Conservation (phyloP, 1,139 yeast genomes). For the Chernovozyma sophiae-reginae region DNA sequence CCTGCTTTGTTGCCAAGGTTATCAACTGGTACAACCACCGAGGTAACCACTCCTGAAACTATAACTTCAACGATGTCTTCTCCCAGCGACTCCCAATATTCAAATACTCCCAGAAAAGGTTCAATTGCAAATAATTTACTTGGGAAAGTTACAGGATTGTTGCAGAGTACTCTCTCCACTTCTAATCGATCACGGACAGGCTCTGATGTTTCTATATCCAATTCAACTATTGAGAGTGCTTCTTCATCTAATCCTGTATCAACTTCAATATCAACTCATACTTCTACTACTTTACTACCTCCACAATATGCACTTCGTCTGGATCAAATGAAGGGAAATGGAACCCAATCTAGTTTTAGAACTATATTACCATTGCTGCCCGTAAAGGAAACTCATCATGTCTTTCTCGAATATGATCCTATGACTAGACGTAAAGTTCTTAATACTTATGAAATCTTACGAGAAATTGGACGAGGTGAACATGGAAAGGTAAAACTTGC, state of each 20-base stretch:
- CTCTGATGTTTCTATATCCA: not conserved
- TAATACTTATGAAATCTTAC: conserved; percentile 84
- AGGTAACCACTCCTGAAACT: conserved; percentile 13
- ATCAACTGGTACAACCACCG: conserved; percentile 11
- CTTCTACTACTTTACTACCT: not conserved
- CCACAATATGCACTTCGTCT: not conserved
- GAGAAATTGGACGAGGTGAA: conserved; percentile 91
- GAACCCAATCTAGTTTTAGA: not conserved
- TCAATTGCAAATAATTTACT: conserved; percentile 15
- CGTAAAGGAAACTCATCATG: conserved; percentile 82
- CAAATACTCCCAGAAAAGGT: conserved; percentile 1
- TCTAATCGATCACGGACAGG: conserved; percentile 1
- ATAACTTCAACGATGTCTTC: conserved; percentile 13
- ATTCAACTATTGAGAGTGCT: not conserved
- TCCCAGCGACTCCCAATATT: conserved; percentile 11
- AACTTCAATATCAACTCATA: not conserved
- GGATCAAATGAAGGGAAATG: not conserved
- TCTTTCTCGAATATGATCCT: conserved; percentile 85
- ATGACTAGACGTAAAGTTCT: conserved; percentile 76
- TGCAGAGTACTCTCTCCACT: conserved; percentile 18
- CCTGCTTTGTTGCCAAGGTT: conserved; percentile 1
- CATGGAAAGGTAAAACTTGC: conserved; percentile 97
- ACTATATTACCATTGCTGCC: conserved; percentile 2
- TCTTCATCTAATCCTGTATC: not conserved
- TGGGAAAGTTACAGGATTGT: conserved; percentile 31